A percentile compares a stretch with the other conserved stretches of the same genome.
Evolutionary conservation across 2,329 filamentous ascomycete species (phyloP).

Genomic region (Paradendryphiella salina): DNA sequence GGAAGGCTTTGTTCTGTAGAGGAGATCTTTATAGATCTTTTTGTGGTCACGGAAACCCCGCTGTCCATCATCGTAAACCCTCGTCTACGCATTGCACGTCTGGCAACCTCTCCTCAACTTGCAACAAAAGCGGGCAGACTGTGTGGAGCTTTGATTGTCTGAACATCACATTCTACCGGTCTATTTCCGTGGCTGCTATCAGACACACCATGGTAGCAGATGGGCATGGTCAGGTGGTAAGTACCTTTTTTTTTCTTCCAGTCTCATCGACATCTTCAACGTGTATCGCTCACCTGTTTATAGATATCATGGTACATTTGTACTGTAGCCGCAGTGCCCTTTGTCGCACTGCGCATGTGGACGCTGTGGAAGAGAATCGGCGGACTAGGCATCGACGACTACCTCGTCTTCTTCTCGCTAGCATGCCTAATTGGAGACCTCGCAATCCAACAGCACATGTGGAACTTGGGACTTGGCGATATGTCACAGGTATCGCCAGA

Average conservation of each 20-base stretch:
- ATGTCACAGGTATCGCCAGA: slow-evolving; percentile 15
- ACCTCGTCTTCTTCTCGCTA: slow-evolving; percentile 35
- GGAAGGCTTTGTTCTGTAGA: slow-evolving; percentile 1
- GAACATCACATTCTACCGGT: background rate
- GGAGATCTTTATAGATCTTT: slow-evolving; percentile 8
- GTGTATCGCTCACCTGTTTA: slow-evolving; percentile 6
- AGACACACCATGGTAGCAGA: slow-evolving; percentile 11
- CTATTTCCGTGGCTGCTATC: slow-evolving; percentile 3
- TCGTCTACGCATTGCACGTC: background rate
- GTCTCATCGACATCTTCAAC: background rate
- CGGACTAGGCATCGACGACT: slow-evolving; percentile 37
- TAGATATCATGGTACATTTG: slow-evolving; percentile 45
- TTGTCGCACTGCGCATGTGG: slow-evolving; percentile 36
- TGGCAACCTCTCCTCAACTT: background rate
- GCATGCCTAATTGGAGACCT: slow-evolving; percentile 34
- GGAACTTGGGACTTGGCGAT: slow-evolving; percentile 36
- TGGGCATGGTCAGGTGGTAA: slow-evolving; percentile 31
- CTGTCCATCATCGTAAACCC: background rate
- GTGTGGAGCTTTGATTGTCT: slow-evolving; percentile 1
- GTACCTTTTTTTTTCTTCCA: slow-evolving; percentile 1
- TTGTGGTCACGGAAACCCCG: slow-evolving; percentile 1
- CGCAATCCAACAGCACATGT: slow-evolving; percentile 40
- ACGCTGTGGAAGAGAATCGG: slow-evolving; percentile 36
- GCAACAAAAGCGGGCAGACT: background rate
- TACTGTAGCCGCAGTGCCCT: slow-evolving; percentile 33